Evolutionary conservation across 176 grass and related monocot genomes (phyloP).

Genomic region (Aegilops tauschii): DNA sequence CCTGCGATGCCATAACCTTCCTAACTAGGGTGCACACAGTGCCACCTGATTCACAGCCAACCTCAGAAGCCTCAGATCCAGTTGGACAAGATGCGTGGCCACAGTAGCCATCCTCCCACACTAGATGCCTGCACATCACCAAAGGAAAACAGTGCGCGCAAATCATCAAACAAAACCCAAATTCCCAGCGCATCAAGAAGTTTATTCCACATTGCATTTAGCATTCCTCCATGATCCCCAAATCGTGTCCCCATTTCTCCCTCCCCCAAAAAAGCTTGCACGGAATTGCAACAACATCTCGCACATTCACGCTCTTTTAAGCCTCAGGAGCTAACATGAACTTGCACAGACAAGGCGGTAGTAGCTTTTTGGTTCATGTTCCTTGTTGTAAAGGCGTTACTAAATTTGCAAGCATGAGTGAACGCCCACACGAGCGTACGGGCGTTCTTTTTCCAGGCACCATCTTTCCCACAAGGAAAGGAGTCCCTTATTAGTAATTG

Average conservation of each 20-base stretch:
- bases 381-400: background rate
- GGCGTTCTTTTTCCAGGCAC: constrained; percentile 9
- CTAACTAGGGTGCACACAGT: constrained; percentile 45
- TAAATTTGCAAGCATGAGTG: constrained; percentile 27
- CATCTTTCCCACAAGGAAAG: background rate
- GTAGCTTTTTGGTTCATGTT: background rate
- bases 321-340: background rate
- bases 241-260: background rate
- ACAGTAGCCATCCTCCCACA: constrained; percentile 83
- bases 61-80: constrained; percentile 42
- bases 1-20: constrained; percentile 59
- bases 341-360: background rate
- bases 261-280: background rate
- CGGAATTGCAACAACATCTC: background rate
- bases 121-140: constrained; percentile 66
- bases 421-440: background rate
- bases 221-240: constrained; percentile 9
- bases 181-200: constrained; percentile 16
- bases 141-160: background rate
- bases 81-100: constrained; percentile 31
- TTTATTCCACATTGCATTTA: constrained; percentile 12
- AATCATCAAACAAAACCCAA: constrained; percentile 3
- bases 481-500: constrained; percentile 23
- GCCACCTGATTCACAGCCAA: constrained; percentile 24
- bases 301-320: background rate